A percentile compares a stretch with the other conserved stretches of the same genome.
phyloP scores from a whole-genome alignment of 2,329 filamentous ascomycete species.

The Colletotrichum neosansevieriae region DNA sequence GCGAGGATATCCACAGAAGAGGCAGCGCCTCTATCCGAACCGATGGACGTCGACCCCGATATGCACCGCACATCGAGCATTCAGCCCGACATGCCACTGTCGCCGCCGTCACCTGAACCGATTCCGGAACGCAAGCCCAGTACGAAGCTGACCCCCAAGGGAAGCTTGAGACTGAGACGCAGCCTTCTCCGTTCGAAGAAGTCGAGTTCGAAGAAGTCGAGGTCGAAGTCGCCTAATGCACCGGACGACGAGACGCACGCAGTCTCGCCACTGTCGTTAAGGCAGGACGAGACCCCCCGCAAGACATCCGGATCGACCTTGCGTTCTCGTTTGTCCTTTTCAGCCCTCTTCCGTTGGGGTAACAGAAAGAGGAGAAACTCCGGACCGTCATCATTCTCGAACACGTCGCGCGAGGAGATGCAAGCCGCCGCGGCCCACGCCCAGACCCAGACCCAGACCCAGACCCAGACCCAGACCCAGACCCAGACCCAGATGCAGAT shows the following conservation, averaged over 20 bases:
- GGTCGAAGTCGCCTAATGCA: constrained; percentile 62
- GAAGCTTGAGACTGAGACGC: constrained; percentile 50
- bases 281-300: constrained; percentile 61
- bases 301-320: constrained; percentile 68
- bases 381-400: constrained; percentile 84
- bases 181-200: constrained; percentile 59
- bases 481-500: constrained; percentile 48
- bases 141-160: constrained; percentile 41
- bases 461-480: constrained; percentile 48
- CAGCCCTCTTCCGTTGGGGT: constrained; percentile 80
- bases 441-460: constrained; percentile 42
- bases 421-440: constrained; percentile 48
- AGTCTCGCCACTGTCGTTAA: constrained; percentile 51
- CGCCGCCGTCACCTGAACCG: constrained; percentile 9
- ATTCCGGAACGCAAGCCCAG: constrained; percentile 14
- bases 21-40: constrained; percentile 33
- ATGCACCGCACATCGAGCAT: constrained; percentile 64
- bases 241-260: constrained; percentile 53
- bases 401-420: constrained; percentile 92
- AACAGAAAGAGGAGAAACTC: constrained; percentile 68
- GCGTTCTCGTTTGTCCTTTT: constrained; percentile 68
- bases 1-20: constrained; percentile 45
- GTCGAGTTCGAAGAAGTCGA: constrained; percentile 62
- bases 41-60: constrained; percentile 34
- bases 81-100: constrained; percentile 48